Base-by-base conservation (phyloP, 176 grass and related monocot species). In the Tillandsia fasciculata region DNA sequence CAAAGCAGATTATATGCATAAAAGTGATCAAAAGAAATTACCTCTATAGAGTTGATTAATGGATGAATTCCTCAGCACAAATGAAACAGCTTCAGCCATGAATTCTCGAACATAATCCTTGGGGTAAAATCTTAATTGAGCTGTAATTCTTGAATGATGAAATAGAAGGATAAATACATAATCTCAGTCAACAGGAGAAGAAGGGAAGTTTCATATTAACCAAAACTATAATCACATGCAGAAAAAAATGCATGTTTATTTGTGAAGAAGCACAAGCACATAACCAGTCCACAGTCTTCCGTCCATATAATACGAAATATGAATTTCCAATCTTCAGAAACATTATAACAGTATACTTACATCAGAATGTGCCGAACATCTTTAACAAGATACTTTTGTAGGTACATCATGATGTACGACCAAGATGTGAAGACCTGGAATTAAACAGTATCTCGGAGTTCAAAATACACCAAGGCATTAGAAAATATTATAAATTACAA, bases 351-450 rank as follows among this genome's bases (percentile, higher is more conserved):
- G 9, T 18, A 72, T 74, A 82, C 88, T 84, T 74, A 96, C 92
- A 76, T 96, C 65, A 96, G 81, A 65, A 92, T 80, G 72, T 78
- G 71, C 70, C 83, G 72, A 77, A 88, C 51, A 78, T 92, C 88
- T 83, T 84, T 87, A 26, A 96, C 88, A 72, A 96, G 92, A 85
- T 96, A 96, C 63, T 92, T 96, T 72, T 96, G 92, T 75, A 96
- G 73, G 82, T 96, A 85, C 86, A 96, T 96, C 88, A 96, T 80
- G 80, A 87, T 85, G 82, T 84, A 85, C 65, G 92, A 96, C 88
- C 92, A 96, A 81, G 83, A 96, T 57, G 88, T 96, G 70, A 96
- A 89, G 66, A 96, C 86, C 92, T 96, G 84, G 70, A 86, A 79
- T 72, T 67, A 53, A 81, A 81, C 26, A 23, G 67, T 64, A 50